Base-by-base conservation (phyloP, 2,329 filamentous ascomycete species). In the Tolypocladium ophioglossoides region DNA sequence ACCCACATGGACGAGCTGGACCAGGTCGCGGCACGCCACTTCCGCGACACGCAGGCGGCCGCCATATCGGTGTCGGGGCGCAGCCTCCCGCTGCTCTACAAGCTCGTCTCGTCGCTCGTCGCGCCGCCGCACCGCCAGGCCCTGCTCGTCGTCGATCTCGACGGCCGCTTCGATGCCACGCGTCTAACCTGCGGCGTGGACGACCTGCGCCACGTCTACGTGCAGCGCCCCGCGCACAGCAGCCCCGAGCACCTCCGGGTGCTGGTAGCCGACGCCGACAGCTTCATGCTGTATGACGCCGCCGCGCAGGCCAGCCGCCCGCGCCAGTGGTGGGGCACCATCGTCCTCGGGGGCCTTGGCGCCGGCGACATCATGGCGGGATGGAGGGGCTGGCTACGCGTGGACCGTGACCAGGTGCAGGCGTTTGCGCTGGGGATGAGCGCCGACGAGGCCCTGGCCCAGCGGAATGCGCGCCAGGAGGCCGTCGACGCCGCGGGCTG, bases 291-390 rank as follows among this genome's bases (percentile, higher is more conserved):
- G 6, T 83, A 83, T 63, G 71, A 72, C 3, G 55, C 63, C 8
- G 53, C 52, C 11, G 57, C 70, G 35, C 71, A 72, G 56, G 63
- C 61, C 39, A 80, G 76, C 57, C 68, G 70, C 6, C 65, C 60
- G 30, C 72, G 80, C 4, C 72, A 74, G 56, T 81, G 76, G 74
- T 83, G 80, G 80, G 80, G 80, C n/a, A 80, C 77, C 2, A 60
- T 83, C 30, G 73, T 83, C 6, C 59, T 82, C 40, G 39, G 39
- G 14, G 44, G 51, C 12, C 44, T 58, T 64, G 32, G 66, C 66
- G 65, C 66, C 1, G 68, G 70, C 22, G 62, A 70, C 51, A 56
- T 70, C 44, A 61, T 64, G 51, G 59, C 64, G 14, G 65, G 62
- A 30, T 72, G 69, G 69, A 71, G 66, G 56, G 80, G 80, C 11